Evolutionary conservation across 1,284 basidiomycete species (phyloP), one percentile per base, ranked within the genome.

Genomic region (Sphaerobolus stellatus): DNA sequence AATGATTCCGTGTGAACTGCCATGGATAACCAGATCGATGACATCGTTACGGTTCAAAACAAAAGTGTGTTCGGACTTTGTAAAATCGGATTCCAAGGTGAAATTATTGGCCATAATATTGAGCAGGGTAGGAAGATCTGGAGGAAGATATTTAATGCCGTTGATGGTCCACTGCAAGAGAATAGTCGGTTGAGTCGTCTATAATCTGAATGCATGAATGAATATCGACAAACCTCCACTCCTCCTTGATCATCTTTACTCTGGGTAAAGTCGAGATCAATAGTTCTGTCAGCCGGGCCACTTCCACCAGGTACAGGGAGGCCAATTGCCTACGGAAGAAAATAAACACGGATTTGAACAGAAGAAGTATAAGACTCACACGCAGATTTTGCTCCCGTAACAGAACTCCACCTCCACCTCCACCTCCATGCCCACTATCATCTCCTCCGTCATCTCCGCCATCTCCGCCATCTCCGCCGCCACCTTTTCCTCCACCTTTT

Each of bases 101-200:
- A 43, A 43, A 24, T 28, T 31, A 16, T 31, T 48, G 5, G 51
- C 47, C 16, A 55, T 20, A 27, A 55, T 55, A 24, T 55, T 27
- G 9, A 55, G 53, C 14, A 55, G 49, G 13, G 49, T 51, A 11
- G 53, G 53, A 5, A 52, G 18, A 30, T 48, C 36, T 13, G 53
- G 53, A n/a, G 53, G 48, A n/a, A 52, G 25, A 41, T 52, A 55
- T 27, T 50, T n/a, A 27, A 51, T 48, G n/a, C 49, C 53, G 24
- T 55, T 55, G 30, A 55, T 48, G 3, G 16, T 27, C 52, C 51
- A 56, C 5, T 43, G 20, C 34, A 31, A 31, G n/a, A n/a, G 58
- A 78, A 55, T 25, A 77, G 65, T 2, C 13, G 16, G 9, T 28
- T 48, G n/a, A n/a, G n/a, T n/a, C n/a, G n/a, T n/a, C n/a, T n/a